Base-by-base conservation (phyloP, 371 early-diverging fungal species). In the Saksenaea oblongispora region DNA sequence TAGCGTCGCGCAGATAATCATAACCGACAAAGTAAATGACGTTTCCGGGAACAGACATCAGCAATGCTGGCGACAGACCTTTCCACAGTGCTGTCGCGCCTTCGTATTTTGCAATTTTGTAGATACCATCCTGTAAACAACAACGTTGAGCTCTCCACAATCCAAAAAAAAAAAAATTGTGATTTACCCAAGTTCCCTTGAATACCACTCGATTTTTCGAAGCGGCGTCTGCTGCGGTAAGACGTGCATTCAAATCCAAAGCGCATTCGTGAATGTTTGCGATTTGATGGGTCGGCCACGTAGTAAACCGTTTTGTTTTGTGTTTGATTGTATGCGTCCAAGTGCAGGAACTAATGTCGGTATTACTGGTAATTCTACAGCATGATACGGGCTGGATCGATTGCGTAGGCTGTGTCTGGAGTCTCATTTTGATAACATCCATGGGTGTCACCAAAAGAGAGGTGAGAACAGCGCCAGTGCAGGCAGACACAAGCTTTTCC, bases 21-120 rank as follows among this genome's bases (percentile, higher is more conserved):
- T 97, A 98, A 4, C 97, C 97, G 2, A 94, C 88, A 82, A 94
- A 97, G 64, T 98, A 98, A 18, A 96, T 88, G 22, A 95, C 90
- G 4, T 95, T 97, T 13, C 96, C 87, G 1, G 98, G 98, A 1
- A 95, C 85, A 8, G 94, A 90, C 87, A 95, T 93, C 41, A 91
- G 70, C 63, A 98, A 69, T 2, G 95, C 90, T 8, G 97, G 94
- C 14, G 90, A 85, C 22, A 98, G 78, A 0, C 98, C 98, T 59
- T 91, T 80, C 95, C 95, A 98, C 34, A 98, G 78, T 2, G 85
- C 83, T 1, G 76, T 54, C 0, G 84, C 58, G 0, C 98, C 98
- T 79, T 98, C 98, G 44, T 88, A 74, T 44, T 87, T 80, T 3
- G 85, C 73, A 67, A 97, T 96, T 58, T 91, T 88, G 13, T 82